Percentiles rank a stretch among this genome's conserved stretches.
These are phyloP conservation scores for Brassica carinata DNA, from an alignment of 345 rosid species.

Conservation along the genomic window DNA sequence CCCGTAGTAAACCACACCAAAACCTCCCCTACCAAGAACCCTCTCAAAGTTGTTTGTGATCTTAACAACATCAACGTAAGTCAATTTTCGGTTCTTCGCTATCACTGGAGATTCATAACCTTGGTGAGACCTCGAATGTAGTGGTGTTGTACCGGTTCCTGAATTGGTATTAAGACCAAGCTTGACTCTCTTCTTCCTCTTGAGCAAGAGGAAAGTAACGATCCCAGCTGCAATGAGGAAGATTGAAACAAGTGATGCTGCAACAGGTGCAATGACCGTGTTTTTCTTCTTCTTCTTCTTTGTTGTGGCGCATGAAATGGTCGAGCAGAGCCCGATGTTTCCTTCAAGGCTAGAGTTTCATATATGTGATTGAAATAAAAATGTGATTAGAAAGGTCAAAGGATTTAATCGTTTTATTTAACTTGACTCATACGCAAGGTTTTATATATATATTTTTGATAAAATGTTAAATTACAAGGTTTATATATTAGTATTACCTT, in stretches of 20 bases:
- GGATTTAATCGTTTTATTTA: not conserved
- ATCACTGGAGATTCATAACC: constrained; percentile 34
- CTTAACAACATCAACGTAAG: constrained; percentile 40
- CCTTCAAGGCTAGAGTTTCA: constrained; percentile 43
- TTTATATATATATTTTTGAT: not conserved
- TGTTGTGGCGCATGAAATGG: constrained; percentile 32
- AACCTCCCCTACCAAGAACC: constrained; percentile 55
- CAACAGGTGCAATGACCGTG: constrained; percentile 23
- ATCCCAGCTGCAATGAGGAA: constrained; percentile 31
- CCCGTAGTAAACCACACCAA: constrained; percentile 50
- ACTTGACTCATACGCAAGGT: not conserved
- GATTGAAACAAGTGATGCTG: constrained; percentile 30
- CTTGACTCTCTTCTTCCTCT: constrained; percentile 32
- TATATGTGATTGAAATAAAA: not conserved
- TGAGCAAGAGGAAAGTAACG: constrained; percentile 18
- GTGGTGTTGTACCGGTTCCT: constrained; percentile 41
- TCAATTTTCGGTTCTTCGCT: constrained; percentile 35
- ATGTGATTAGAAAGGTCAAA: constrained; percentile 2
- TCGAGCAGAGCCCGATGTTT: constrained; percentile 48
- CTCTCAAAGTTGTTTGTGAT: constrained; percentile 49
- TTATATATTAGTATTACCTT: constrained; percentile 36
- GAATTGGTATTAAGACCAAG: constrained; percentile 16
- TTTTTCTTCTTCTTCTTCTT: constrained; percentile 43
- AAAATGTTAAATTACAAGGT: not conserved
- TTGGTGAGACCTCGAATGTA: constrained; percentile 32